Base-by-base conservation (phyloP, 805 yeast species). In the Monosporozyma unispora region DNA sequence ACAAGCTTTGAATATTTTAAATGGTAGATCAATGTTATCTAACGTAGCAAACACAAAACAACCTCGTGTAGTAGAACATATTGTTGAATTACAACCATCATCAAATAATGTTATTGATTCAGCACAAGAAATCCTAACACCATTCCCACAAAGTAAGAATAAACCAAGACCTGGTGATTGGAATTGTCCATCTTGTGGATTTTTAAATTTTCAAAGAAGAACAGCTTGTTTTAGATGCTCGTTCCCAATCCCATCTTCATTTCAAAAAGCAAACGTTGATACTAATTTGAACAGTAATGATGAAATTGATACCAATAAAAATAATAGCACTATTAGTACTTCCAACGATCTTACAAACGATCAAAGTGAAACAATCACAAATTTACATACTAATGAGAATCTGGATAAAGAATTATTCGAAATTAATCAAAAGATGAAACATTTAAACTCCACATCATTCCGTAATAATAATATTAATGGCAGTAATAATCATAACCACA, bases 171-270 rank as follows among this genome's bases (percentile, higher is more conserved):
- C 97, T 0, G 97, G 97, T 19, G 97, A 90, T 64, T 90, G 97
- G 97, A 87, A 86, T n/a, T 90, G 97, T 67, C 96, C 96, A 23
- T 82, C 90, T 6, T 90, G 97, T 73, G 96, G 96, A 0, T 90
- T 90, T 61, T 86, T 95, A 22, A 90, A 90, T 67, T 90, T 90
- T 69, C 97, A 90, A 68, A 78, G 96, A 60, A 77, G 97, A 67
- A 85, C 95, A 2, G 95, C 95, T 2, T 90, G 97, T 67, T 88
- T 90, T 73, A 75, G 96, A 54, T 90, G 97, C 64, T 83, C 91
- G 2, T 88, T 84, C 68, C 96, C 96, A 5, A 87, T 87, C 9
- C 74, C 87, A 4, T 73, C 86, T 41, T 40, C 44, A 11, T 31
- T 46, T 16, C 38, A 39, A 18, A 39, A 38, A 16, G 25, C 3